Evolutionary conservation across 179 eudicot species (phyloP), one percentile per base, ranked within the genome.

Genomic region (Gypsophila paniculata): DNA sequence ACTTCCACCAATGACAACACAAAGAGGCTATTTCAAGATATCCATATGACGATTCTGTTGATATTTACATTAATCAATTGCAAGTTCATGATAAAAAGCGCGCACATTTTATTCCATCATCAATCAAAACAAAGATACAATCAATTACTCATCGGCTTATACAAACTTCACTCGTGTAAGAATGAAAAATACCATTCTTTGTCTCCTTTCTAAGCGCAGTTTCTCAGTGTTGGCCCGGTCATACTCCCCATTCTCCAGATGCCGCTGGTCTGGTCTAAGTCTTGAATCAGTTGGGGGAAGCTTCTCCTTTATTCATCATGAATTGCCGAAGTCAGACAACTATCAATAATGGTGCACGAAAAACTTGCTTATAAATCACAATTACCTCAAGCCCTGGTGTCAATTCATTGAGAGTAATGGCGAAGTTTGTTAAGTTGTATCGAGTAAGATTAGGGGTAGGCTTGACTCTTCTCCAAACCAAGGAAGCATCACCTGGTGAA

Each of bases 271-370:
- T 21, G 98, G 98, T 85, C 98, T 86, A 46, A 92, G 89, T 70
- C 98, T 90, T 59, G 98, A 92, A 78, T 92, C 98, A 15, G 98
- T 92, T 42, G 95, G 92, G 10, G 98, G 98, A 53, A 92, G 96
- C 81, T 80, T 90, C 83, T 90, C 98, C 98, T 92, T 80, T 72
- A 80, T 73, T 76, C 80, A 75, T 82, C 36, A 85, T 67, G 54
- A 81, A 80, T 69, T 77, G 60, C 79, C 64, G 44, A 61, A 64
- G 79, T 84, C 88, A 90, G 84, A 78, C 68, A 75, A 17, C 66
- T 69, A 75, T 66, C 71, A 74, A 76, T 67, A 74, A 36, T 54
- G 71, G 61, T 65, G 72, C 68, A 52, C 65, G 23, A 19, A 32
- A 74, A 66, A 25, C 22, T 65, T 73, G 66, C 29, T 2, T 49